Conservation (phyloP, 495 filamentous ascomycete species). For the Cladorrhinum samala region DNA sequence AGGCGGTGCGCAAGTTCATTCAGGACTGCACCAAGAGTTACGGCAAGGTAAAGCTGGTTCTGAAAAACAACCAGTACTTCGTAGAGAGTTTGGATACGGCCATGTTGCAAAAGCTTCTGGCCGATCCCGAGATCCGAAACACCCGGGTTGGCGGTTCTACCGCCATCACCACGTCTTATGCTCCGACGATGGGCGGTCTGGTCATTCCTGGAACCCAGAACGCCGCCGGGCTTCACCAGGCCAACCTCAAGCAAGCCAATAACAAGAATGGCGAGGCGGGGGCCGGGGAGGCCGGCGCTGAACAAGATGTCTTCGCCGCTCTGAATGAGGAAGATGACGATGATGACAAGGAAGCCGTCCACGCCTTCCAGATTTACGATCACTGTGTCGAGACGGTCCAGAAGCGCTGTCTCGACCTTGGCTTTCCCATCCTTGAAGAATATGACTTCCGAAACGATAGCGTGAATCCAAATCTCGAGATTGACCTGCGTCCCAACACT, state of each 20-base stretch:
- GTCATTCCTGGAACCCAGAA: slow-evolving; percentile 94
- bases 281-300: slow-evolving; percentile 21
- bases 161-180: slow-evolving; percentile 69
- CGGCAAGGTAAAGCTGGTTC: slow-evolving; percentile 90
- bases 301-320: slow-evolving; percentile 43
- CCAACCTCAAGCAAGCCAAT: slow-evolving; percentile 34
- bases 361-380: slow-evolving; percentile 87
- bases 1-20: slow-evolving; percentile 74
- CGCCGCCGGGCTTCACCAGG: slow-evolving; percentile 76
- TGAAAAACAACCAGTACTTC: slow-evolving; percentile 91
- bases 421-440: slow-evolving; percentile 85
- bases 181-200: slow-evolving; percentile 80
- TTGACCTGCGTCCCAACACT: slow-evolving; percentile 78
- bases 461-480: slow-evolving; percentile 81
- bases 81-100: slow-evolving; percentile 83
- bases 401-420: slow-evolving; percentile 81
- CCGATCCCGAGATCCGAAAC: slow-evolving; percentile 44
- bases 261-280: slow-evolving; percentile 22
- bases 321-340: slow-evolving; percentile 84
- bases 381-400: slow-evolving; percentile 76
- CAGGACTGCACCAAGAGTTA: slow-evolving; percentile 78
- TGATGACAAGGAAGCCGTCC: slow-evolving; percentile 79
- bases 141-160: slow-evolving; percentile 48
- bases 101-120: slow-evolving; percentile 76
- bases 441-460: slow-evolving; percentile 97